Evolutionary conservation across 768 basidiomycete genomes (phyloP), one percentile per base, ranked within the genome.

Genomic region (Galerina marginata): DNA sequence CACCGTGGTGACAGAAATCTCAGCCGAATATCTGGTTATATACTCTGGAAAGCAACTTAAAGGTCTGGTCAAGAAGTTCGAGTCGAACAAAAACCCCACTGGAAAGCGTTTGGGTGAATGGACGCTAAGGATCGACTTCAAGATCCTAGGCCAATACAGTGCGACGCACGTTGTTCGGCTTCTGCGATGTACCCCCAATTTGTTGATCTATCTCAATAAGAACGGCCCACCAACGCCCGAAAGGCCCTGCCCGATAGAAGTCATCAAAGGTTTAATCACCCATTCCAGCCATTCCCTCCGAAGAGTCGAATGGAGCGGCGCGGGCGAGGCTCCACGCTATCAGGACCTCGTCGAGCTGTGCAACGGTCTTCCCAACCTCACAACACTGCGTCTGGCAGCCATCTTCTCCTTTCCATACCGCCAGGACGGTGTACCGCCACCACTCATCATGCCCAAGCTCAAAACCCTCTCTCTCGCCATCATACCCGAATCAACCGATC

Each of bases 291-390:
- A 64, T 29, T 74, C 76, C n/a, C 70, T 83, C 11, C 74, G 72
- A 45, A 74, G 82, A 26, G 51, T 81, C 1, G 82, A 82, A 60
- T 83, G 82, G 80, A 76, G 71, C 7, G 74, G 77, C 20, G 67
- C 71, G 0, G 77, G 78, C 9, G 82, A 83, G 61, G 69, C 75
- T 36, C 82, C 81, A 0, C 71, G 72, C 0, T 81, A 77, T 67
- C 56, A 66, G 20, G 79, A 82, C 62, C 58, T 83, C 16, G 72
- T 75, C 44, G 55, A 65, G 40, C 60, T 83, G n/a, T 73, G 77
- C 58, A 74, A 67, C 26, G 55, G 63, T 39, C 64, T 77, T 16
- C 72, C 67, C 1, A 67, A 73, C 47, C 75, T 83, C 16, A 65
- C 65, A 15, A 81, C 77, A 26, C 77, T 83, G 39, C 75, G 77